Percentiles rank a stretch among this genome's conserved stretches.
These are phyloP conservation scores for Solanum hybrid DNA, from an alignment of 305 asterid species.

Conservation along the genomic window DNA sequence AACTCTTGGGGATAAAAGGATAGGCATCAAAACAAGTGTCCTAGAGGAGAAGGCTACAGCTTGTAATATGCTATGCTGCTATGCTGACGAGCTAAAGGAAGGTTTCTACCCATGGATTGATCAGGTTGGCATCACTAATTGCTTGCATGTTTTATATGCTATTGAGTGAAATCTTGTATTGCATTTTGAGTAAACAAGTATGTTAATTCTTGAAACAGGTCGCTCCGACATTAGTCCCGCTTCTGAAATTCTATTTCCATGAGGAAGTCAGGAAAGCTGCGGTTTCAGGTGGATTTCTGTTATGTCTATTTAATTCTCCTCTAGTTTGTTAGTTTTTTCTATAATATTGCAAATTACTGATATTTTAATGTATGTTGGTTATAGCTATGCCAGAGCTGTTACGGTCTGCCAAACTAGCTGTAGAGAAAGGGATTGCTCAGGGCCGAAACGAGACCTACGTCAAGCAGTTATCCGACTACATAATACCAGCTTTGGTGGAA, in stretches of 20 bases:
- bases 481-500: conserved; percentile 20
- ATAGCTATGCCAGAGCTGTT: conserved; percentile 25
- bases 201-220: conserved; percentile 12
- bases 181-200: neutral
- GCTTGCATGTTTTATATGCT: neutral
- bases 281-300: conserved; percentile 13
- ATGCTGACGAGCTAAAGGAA: conserved; percentile 24
- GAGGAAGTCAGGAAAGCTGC: conserved; percentile 27
- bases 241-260: conserved; percentile 21
- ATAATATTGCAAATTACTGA: neutral
- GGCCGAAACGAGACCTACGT: conserved; percentile 20
- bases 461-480: conserved; percentile 21
- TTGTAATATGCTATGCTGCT: conserved; percentile 26
- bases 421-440: conserved; percentile 28
- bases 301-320: neutral
- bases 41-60: conserved; percentile 28
- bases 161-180: neutral
- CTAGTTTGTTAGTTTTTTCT: neutral
- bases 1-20: conserved; percentile 26
- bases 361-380: neutral
- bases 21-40: conserved; percentile 24
- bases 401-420: conserved; percentile 21
- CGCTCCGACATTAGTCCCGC: conserved; percentile 22
- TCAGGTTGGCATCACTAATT: conserved; percentile 13
- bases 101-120: conserved; percentile 26